Evolutionary conservation across 2,329 filamentous ascomycete species (phyloP).

Genomic region (Corynespora cassiicola): DNA sequence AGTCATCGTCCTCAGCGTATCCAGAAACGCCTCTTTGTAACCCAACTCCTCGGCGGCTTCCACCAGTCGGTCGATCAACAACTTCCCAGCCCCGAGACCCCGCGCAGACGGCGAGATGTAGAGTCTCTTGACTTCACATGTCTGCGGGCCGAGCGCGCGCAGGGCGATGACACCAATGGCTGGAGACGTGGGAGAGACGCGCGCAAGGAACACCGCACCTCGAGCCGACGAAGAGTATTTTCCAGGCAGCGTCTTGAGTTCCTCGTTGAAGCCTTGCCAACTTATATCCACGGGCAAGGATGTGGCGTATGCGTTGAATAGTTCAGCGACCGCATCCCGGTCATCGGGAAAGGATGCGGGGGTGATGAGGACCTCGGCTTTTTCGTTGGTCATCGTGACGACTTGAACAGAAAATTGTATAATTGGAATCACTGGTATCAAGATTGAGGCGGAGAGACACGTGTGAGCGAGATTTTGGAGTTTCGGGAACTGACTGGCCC

Average conservation of each 20-base stretch:
- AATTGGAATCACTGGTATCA: too few relatives aligned
- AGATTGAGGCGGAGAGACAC: too few relatives aligned
- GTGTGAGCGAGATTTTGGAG: too few relatives aligned
- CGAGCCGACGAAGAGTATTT: constrained; percentile 55
- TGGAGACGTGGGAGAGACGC: constrained; percentile 10
- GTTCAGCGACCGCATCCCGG: constrained; percentile 36
- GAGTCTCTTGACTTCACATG: constrained; percentile 65
- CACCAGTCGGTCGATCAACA: constrained; percentile 55
- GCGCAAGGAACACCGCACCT: constrained; percentile 59
- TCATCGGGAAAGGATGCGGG: constrained; percentile 52
- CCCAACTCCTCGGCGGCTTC: constrained; percentile 53
- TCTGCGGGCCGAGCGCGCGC: constrained; percentile 44
- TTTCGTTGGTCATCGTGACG: too few relatives aligned
- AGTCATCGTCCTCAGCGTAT: constrained; percentile 62
- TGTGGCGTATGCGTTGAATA: constrained; percentile 49
- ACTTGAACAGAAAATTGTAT: too few relatives aligned
- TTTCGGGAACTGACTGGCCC: too few relatives aligned
- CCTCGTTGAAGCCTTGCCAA: constrained; percentile 62
- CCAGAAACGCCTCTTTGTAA: constrained; percentile 61
- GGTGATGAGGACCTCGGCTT: constrained; percentile 14
- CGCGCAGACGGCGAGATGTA: constrained; percentile 58
- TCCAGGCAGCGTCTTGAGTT: constrained; percentile 61
- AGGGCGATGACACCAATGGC: constrained; percentile 60
- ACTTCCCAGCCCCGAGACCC: constrained; percentile 57
- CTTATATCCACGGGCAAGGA: constrained; percentile 61